phyloP scores from a whole-genome alignment of 768 basidiomycete species.

The Pleurotus tuoliensis region DNA sequence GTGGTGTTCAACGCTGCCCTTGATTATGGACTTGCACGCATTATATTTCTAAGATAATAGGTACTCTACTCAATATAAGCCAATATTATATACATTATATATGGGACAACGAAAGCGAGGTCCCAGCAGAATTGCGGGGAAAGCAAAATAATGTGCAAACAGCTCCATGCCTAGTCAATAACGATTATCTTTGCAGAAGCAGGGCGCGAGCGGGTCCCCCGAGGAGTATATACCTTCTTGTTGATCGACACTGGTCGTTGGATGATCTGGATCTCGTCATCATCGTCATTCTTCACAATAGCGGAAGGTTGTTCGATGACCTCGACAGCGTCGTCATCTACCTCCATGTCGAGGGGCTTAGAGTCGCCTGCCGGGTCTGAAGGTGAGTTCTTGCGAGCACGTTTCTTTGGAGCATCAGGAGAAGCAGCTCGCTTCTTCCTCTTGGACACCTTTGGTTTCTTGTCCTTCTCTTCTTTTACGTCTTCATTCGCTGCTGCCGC shows the following conservation, averaged over 20 bases:
- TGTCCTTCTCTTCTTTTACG: not conserved
- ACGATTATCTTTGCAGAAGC: not conserved
- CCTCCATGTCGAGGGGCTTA: too few species aligned
- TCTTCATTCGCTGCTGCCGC: not conserved
- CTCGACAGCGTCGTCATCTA: too few species aligned
- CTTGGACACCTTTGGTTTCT: not conserved
- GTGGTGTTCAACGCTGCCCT: too few species aligned
- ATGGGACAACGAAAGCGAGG: too few species aligned
- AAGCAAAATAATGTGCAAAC: too few species aligned
- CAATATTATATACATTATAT: too few species aligned
- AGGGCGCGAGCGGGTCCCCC: not conserved
- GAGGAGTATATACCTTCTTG: not conserved
- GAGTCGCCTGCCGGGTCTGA: not conserved
- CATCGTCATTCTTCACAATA: not conserved
- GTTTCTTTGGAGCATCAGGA: not conserved
- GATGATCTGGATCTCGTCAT: not conserved
- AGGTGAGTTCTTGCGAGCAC: not conserved
- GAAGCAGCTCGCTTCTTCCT: not conserved
- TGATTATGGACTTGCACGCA: too few species aligned
- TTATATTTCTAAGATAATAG: too few species aligned
- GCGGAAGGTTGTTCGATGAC: too few species aligned
- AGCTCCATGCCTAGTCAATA: not conserved
- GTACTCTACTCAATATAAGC: too few species aligned
- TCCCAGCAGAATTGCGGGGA: too few species aligned
- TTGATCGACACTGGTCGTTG: not conserved